Evolutionary conservation across 2,329 filamentous ascomycete species (phyloP).

Genomic region (Pestalotiopsis sp.): DNA sequence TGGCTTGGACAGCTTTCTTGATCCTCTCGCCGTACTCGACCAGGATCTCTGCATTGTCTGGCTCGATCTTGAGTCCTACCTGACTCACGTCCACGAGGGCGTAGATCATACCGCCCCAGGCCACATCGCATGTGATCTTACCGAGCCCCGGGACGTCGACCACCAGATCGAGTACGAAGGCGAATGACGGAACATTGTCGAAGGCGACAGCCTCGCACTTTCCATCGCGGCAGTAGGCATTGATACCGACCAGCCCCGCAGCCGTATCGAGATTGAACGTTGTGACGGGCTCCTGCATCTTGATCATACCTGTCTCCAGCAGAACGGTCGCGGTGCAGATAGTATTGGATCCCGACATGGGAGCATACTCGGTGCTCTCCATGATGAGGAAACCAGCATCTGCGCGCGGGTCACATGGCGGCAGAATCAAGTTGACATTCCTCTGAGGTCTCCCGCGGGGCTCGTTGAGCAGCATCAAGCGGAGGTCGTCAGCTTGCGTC

Average conservation of each 20-base stretch:
- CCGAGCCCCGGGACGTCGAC: constrained; percentile 43
- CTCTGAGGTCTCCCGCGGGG: constrained; percentile 44
- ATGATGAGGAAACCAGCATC: constrained; percentile 49
- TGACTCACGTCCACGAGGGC: constrained; percentile 40
- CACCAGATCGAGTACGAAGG: constrained; percentile 32
- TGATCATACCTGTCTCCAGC: constrained; percentile 47
- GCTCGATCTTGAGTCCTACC: constrained; percentile 35
- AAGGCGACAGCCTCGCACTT: not conserved
- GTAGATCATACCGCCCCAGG: constrained; percentile 49
- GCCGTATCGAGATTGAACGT: constrained; percentile 23
- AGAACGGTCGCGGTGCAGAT: constrained; percentile 46
- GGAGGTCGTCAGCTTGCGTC: constrained; percentile 38
- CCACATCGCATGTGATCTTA: constrained; percentile 41
- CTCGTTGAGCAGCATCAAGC: constrained; percentile 46
- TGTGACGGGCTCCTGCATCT: constrained; percentile 43
- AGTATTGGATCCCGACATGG: constrained; percentile 45
- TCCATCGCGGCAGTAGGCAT: not conserved
- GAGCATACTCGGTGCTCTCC: constrained; percentile 42
- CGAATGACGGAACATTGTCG: not conserved
- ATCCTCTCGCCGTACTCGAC: constrained; percentile 44
- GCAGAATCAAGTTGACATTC: constrained; percentile 41
- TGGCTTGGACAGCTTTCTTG: constrained; percentile 38
- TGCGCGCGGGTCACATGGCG: constrained; percentile 43
- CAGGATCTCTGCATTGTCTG: constrained; percentile 33
- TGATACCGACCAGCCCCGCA: not conserved